These are phyloP conservation scores for Backusella liffmaniae DNA, from an alignment of 192 early-diverging fungal species.

Conservation along the genomic window DNA sequence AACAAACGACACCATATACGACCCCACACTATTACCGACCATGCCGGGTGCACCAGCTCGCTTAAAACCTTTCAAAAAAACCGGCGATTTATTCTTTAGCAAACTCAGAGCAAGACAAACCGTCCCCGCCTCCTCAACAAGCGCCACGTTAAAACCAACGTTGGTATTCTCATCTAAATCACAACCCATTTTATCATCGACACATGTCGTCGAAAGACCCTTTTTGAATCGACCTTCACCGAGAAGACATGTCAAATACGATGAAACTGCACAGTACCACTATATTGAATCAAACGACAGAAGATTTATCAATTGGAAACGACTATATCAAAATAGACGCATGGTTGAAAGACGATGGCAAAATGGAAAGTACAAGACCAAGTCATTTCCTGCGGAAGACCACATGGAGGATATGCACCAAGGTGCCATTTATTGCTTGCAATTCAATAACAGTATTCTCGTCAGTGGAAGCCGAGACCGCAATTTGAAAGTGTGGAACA, in stretches of 20 bases:
- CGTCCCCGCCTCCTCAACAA: background rate
- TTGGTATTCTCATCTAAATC: conserved; percentile 6
- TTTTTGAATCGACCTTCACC: conserved; percentile 1
- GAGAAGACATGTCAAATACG: conserved; percentile 22
- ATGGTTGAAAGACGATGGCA: conserved; percentile 77
- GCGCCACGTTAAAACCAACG: background rate
- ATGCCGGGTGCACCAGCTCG: conserved; percentile 10
- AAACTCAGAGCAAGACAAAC: background rate
- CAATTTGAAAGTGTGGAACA: conserved; percentile 77
- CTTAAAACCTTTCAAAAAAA: conserved; percentile 12
- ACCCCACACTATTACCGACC: conserved; percentile 16
- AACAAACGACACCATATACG: conserved; percentile 12
- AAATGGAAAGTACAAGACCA: conserved; percentile 53
- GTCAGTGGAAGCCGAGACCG: conserved; percentile 72
- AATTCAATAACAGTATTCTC: conserved; percentile 69
- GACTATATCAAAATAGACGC: conserved; percentile 65
- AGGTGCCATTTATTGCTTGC: conserved; percentile 86
- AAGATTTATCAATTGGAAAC: conserved; percentile 69
- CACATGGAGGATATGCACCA: conserved; percentile 57
- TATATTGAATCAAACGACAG: conserved; percentile 41
- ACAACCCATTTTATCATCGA: conserved; percentile 72
- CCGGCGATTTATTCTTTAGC: conserved; percentile 6
- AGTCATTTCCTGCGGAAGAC: conserved; percentile 51
- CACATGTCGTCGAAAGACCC: conserved; percentile 29
- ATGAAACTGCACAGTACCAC: conserved; percentile 24